Conservation (phyloP, 176 grass and related monocot genomes). For the Echinochloa phyllopogon region DNA sequence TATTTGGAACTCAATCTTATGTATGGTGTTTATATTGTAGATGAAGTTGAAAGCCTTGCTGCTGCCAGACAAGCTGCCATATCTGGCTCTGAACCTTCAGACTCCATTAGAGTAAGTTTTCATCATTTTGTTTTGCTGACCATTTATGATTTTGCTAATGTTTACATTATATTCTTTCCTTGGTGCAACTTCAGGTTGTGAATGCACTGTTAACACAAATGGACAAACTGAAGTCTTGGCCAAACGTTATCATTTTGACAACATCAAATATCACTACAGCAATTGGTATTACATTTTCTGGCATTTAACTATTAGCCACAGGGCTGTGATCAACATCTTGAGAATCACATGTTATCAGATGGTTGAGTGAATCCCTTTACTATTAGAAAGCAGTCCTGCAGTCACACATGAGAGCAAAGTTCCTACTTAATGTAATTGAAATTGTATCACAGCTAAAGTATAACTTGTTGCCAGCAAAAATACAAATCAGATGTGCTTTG, state of each 20-base stretch:
- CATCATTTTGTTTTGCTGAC: not conserved
- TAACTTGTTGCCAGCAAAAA: conserved; percentile 32
- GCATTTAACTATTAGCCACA: conserved; percentile 4
- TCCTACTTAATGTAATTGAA: conserved; percentile 13
- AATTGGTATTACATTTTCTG: conserved; percentile 69
- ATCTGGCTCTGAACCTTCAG: conserved; percentile 99
- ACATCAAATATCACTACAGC: conserved; percentile 99
- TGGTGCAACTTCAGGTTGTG: conserved; percentile 76
- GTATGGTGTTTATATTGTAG: conserved; percentile 53
- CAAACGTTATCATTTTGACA: conserved; percentile 98
- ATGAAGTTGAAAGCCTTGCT: conserved; percentile 99
- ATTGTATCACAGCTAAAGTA: not conserved
- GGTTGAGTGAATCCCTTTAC: not conserved
- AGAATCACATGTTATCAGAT: conserved; percentile 17
- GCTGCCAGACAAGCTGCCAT: conserved; percentile 98
- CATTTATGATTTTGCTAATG: conserved; percentile 20
- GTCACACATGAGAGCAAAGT: conserved; percentile 1
- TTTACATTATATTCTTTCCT: conserved; percentile 27
- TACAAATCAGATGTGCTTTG: conserved; percentile 19
- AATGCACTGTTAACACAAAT: conserved; percentile 99
- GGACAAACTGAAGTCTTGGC: conserved; percentile 99
- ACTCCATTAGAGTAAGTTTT: conserved; percentile 90
- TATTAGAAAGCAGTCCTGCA: not conserved
- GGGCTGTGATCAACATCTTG: conserved; percentile 14
- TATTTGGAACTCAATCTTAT: conserved; percentile 45